Evolutionary conservation across 2,329 filamentous ascomycete genomes (phyloP), one percentile per base, ranked within the genome.

Genomic region (Aspergillus transmontanensis): DNA sequence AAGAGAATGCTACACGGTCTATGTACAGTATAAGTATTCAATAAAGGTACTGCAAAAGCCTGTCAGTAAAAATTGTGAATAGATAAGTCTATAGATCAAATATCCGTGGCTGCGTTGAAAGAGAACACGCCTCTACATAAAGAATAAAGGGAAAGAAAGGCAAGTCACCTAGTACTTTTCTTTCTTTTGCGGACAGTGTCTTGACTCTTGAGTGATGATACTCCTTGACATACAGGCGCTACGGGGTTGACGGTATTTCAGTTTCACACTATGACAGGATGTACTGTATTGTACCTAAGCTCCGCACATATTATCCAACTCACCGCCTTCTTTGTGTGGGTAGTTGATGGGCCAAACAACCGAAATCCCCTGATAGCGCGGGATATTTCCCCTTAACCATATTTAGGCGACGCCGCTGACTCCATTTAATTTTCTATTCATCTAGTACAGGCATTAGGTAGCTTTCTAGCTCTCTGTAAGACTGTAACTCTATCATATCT

Each of bases 301-400:
- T 39, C 51, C 34, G 10, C 51, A 55, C 32, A 36, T 23, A 39
- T 34, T 34, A 34, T 26, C 32, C 39, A 32, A 16, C 45, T 61
- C 59, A 61, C 59, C 59, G 59, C 59, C 54, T 61, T 53, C 41
- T 57, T 26, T 16, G 48, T 50, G 30, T 51, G 53, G 53, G 53
- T 36, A 34, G 23, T 41, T 41, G 19, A 41, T 41, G 19, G 39
- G 39, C 39, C 16, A 41, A 41, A 41, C 6, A 43, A 30, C 30
- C 19, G 19, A 36, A 43, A 45, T 39, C 28, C 41, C 59, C 45
- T 43, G 53, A 41, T 61, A 41, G 7, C 3, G 16, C 19, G 16
- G 28, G 16, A 32, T 55, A 41, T 32, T 39, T 39, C 51, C 30
- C 50, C 32, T 54, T 21, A 36, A 54, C 50, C 28, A 32, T 9